Evolutionary conservation across 2,329 filamentous ascomycete species (phyloP), one percentile per base, ranked within the genome.

Genomic region (Orbilia javanica): DNA sequence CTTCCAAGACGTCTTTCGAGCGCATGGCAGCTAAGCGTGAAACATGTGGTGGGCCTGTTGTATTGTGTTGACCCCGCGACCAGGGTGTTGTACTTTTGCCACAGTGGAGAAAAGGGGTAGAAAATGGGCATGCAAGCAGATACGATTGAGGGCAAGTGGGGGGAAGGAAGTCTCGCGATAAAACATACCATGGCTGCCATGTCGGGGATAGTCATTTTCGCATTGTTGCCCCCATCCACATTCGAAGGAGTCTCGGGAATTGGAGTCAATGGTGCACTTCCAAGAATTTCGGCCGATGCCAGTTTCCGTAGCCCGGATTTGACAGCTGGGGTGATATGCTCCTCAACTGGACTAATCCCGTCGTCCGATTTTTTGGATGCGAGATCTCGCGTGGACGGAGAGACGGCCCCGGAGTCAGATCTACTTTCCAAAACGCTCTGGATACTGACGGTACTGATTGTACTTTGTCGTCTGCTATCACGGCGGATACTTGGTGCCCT

Each of bases 21-120:
- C 63, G 50, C 63, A 62, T 70, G 57, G 73, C 50, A 77, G 53
- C 66, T 66, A 77, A 60, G 73, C 66, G 65, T 77, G 73, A 77
- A 70, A 77, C 73, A 65, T 2, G 11, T 44, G 25, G 65, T 70
- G 73, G 73, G 66, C 64, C 66, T 29, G 73, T 53, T 60, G 55
- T 36, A 57, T 50, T 77, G 73, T 70, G 73, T 77, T 77, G 73
- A 71, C 65, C 55, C 73, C 73, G 29, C 46, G 57, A 77, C 73
- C 27, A 42, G 65, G 73, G 50, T 71, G 64, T 39, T 57, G 27
- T 29, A 53, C 39, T 64, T 66, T 77, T 77, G 73, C 73, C 73
- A 77, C 73, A 71, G 73, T 77, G 73, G 73, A 71, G 72, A 63
- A 76, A 76, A 76, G 66, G 55, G 72, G 72, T 57, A 53, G 36